phyloP scores from a whole-genome alignment of 805 yeast species.

The Kodamaea sagamina region DNA sequence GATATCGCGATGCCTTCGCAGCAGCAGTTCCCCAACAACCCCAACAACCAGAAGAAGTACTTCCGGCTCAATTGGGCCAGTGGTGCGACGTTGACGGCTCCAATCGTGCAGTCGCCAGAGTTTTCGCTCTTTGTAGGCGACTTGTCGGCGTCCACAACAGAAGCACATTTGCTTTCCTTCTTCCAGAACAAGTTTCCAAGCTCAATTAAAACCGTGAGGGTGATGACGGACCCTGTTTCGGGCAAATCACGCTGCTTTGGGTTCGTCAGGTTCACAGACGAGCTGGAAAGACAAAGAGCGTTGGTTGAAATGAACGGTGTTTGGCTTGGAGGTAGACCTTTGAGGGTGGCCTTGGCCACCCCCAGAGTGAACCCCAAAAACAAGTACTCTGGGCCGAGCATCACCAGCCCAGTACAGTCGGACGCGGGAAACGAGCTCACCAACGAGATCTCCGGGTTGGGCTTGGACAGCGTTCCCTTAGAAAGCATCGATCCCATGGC shows the following conservation, averaged over 20 bases:
- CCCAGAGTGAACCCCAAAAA: slow-evolving; percentile 50
- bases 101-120: slow-evolving; percentile 73
- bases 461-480: not conserved
- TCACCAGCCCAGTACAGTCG: not conserved
- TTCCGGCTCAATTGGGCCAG: slow-evolving; percentile 84
- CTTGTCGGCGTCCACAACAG: slow-evolving; percentile 74
- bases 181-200: slow-evolving; percentile 65
- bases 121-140: slow-evolving; percentile 83
- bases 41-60: slow-evolving; percentile 55
- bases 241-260: slow-evolving; percentile 81
- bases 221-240: slow-evolving; percentile 81
- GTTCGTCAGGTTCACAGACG: slow-evolving; percentile 73
- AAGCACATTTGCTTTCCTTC: slow-evolving; percentile 71
- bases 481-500: too few relatives aligned
- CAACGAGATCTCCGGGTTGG: not conserved
- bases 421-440: not conserved
- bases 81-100: slow-evolving; percentile 73
- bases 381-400: not conserved
- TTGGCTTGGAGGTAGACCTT: slow-evolving; percentile 76
- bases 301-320: slow-evolving; percentile 74
- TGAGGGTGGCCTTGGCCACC: slow-evolving; percentile 78
- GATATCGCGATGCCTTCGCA: slow-evolving; percentile 52
- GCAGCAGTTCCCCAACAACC: slow-evolving; percentile 40
- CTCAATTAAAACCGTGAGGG: slow-evolving; percentile 76
- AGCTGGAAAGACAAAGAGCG: slow-evolving; percentile 67